Conservation (phyloP, 805 yeast genomes). For the Metschnikowia bowlesiae region DNA sequence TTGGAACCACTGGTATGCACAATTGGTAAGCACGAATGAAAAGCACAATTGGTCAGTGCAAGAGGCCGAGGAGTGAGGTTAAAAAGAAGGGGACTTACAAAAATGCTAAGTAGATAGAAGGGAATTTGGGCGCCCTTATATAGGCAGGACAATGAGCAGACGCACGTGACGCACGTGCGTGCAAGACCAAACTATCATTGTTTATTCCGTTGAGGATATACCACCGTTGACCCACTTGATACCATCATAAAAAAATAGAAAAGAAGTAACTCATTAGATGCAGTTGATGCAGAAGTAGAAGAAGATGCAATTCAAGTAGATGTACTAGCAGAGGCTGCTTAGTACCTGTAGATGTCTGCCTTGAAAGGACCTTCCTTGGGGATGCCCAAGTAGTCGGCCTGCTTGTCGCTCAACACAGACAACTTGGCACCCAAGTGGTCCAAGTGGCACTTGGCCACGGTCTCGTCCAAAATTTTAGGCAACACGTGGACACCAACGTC, state of each 20-base stretch:
- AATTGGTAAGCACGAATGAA: no score
- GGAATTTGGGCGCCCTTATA: neutral
- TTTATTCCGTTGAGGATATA: slow-evolving; percentile 40
- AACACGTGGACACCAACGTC: slow-evolving; percentile 88
- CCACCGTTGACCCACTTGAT: slow-evolving; percentile 20
- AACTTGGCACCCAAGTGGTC: slow-evolving; percentile 89
- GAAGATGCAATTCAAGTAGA: slow-evolving; percentile 13
- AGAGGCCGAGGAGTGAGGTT: neutral
- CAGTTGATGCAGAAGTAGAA: slow-evolving; percentile 43
- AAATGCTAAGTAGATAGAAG: no score
- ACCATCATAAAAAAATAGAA: slow-evolving; percentile 18
- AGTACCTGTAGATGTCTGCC: slow-evolving; percentile 97
- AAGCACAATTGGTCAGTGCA: no score
- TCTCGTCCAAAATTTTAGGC: slow-evolving; percentile 98
- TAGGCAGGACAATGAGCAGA: neutral
- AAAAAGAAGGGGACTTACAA: no score
- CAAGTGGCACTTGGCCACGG: slow-evolving; percentile 96
- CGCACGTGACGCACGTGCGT: neutral
- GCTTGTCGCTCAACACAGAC: slow-evolving; percentile 68
- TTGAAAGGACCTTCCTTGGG: slow-evolving; percentile 95
- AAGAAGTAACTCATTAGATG: slow-evolving; percentile 30
- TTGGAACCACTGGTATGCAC: no score
- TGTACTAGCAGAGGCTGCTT: slow-evolving; percentile 22
- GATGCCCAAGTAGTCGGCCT: slow-evolving; percentile 91
- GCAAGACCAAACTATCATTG: slow-evolving; percentile 3